Evolutionary conservation across 2,329 filamentous ascomycete species (phyloP).

Genomic region (Fusarium stilboides): DNA sequence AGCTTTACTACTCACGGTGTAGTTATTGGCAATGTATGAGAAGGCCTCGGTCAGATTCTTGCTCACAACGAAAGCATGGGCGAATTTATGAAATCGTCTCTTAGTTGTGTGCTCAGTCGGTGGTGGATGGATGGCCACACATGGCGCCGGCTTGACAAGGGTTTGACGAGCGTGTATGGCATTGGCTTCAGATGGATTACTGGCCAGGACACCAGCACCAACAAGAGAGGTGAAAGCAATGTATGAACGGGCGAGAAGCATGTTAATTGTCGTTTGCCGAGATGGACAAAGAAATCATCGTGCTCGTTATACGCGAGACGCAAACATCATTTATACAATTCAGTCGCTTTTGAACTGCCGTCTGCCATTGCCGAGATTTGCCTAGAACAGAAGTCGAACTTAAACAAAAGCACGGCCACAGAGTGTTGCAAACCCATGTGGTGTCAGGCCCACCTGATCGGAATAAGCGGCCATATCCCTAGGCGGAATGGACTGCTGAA

Average conservation of each 20-base stretch:
- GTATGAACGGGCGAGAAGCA: neutral
- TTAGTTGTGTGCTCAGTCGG: neutral
- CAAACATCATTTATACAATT: neutral
- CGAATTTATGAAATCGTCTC: neutral
- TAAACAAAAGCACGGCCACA: neutral
- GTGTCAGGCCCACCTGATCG: neutral
- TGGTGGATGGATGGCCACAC: neutral
- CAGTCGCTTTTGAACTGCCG: neutral
- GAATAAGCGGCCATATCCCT: neutral
- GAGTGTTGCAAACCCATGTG: no score
- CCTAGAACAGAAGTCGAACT: neutral
- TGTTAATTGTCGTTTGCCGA: neutral
- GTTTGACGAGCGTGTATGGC: neutral
- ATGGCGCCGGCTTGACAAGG: neutral
- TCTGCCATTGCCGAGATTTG: neutral
- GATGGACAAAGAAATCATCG: no score
- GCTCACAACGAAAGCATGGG: neutral
- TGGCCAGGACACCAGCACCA: neutral
- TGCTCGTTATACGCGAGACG: neutral
- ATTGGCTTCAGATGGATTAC: neutral
- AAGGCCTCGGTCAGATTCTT: conserved; percentile 9
- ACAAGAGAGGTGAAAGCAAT: neutral
- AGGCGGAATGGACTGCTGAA: neutral
- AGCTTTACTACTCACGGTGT: neutral
- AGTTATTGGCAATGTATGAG: neutral